phyloP scores from a whole-genome alignment of 305 asterid species.

The Solanum hybrid region DNA sequence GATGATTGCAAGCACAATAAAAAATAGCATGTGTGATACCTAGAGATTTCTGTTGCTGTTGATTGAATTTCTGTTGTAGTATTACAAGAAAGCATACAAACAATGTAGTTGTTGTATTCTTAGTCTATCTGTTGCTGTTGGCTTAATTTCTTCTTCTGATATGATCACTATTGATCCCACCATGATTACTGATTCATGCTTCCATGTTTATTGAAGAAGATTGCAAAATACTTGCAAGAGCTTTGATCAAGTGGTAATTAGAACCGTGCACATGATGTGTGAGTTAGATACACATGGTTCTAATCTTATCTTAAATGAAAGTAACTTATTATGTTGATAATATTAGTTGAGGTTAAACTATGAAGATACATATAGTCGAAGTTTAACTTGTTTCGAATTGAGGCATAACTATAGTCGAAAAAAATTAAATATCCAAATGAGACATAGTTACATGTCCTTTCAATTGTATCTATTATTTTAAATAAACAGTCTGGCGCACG shows the following conservation, averaged over 20 bases:
- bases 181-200: background rate
- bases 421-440: background rate
- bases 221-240: background rate
- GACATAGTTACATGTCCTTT: background rate
- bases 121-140: background rate
- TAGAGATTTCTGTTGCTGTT: background rate
- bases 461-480: fast-evolving
- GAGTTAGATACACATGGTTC: background rate
- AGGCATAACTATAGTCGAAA: background rate
- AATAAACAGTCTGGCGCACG: background rate
- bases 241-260: background rate
- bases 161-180: background rate
- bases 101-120: background rate
- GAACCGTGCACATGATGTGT: background rate
- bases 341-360: background rate
- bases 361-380: background rate
- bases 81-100: background rate
- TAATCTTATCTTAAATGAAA: background rate
- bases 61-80: background rate
- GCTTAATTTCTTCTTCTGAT: background rate
- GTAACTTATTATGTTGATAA: background rate
- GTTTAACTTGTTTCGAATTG: background rate
- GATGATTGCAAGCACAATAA: background rate
- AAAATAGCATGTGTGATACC: background rate
- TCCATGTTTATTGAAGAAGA: background rate